A percentile compares a stretch with the other conserved stretches of the same genome.
phyloP scores from a whole-genome alignment of 2,329 filamentous ascomycete species.

The Aspergillus pseudoglaucus region DNA sequence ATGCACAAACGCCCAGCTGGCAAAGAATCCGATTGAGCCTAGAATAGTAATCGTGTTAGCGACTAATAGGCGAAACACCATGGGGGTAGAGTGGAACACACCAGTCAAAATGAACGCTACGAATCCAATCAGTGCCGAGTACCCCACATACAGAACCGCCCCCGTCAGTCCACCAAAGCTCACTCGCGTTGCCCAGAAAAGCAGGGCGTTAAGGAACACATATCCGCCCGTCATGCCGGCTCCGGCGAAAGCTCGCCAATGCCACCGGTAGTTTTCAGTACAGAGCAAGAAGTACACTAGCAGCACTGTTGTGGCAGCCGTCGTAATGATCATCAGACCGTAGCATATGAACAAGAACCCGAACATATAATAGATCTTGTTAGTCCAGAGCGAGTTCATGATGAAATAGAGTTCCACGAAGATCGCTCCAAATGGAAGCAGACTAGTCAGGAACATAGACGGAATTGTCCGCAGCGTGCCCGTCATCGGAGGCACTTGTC shows the following conservation, averaged over 20 bases:
- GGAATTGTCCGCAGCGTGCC: conserved; percentile 82
- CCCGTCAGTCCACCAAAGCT: conserved; percentile 79
- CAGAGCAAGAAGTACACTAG: conserved; percentile 96
- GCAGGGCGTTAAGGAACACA: conserved; percentile 82
- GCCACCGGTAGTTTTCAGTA: conserved; percentile 97
- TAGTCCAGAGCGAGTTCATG: conserved; percentile 98
- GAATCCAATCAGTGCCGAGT: conserved; percentile 81
- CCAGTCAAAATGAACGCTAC: conserved; percentile 91
- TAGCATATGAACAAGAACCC: conserved; percentile 98
- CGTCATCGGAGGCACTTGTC: conserved; percentile 80
- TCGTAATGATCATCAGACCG: conserved; percentile 92
- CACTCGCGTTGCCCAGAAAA: conserved; percentile 86
- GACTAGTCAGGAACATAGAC: conserved; percentile 84
- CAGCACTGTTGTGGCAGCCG: conserved; percentile 82
- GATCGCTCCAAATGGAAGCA: conserved; percentile 91
- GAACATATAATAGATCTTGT: conserved; percentile 99
- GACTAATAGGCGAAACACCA: not conserved
- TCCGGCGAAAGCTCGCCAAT: conserved; percentile 90
- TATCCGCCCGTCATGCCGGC: conserved; percentile 86
- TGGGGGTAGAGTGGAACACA: conserved; percentile 44
- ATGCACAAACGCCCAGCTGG: conserved; percentile 88
- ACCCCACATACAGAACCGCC: conserved; percentile 86
- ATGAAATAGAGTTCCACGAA: conserved; percentile 99
- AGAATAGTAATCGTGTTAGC: conserved; percentile 5
- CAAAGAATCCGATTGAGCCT: conserved; percentile 94